phyloP scores from a whole-genome alignment of 2,329 filamentous ascomycete species.

The Corinectria fuckeliana region DNA sequence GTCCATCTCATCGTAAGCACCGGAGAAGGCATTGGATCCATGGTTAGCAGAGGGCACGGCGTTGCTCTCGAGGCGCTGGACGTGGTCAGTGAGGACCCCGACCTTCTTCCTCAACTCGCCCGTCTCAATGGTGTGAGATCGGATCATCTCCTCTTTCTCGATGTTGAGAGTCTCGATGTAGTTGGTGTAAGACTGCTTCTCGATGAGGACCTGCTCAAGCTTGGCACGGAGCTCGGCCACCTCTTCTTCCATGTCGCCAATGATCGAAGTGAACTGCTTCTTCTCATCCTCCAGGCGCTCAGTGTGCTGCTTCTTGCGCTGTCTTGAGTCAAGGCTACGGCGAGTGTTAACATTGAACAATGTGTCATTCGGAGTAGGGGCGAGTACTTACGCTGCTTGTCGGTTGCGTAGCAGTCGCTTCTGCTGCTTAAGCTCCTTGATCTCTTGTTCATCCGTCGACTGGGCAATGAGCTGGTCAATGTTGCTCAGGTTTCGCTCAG shows the following conservation, averaged over 20 bases:
- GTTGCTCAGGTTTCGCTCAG: constrained; percentile 90
- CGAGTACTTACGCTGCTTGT: constrained; percentile 84
- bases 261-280: constrained; percentile 82
- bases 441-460: constrained; percentile 87
- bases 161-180: constrained; percentile 78
- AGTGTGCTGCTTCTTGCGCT: constrained; percentile 98
- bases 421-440: constrained; percentile 98
- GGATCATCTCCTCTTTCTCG: constrained; percentile 92
- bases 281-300: constrained; percentile 97
- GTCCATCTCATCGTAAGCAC: constrained; percentile 82
- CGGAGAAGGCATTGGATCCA: constrained; percentile 68
- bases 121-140: constrained; percentile 86
- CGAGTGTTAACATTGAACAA: constrained; percentile 21
- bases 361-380: constrained; percentile 12
- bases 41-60: constrained; percentile 48
- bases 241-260: constrained; percentile 80
- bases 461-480: constrained; percentile 92
- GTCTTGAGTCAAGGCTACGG: constrained; percentile 86
- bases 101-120: constrained; percentile 93
- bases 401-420: constrained; percentile 94
- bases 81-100: constrained; percentile 76
- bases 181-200: constrained; percentile 76
- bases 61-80: constrained; percentile 71
- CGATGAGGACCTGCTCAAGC: constrained; percentile 72
- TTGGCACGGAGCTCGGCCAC: constrained; percentile 71